A percentile compares a stretch with the other conserved stretches of the same genome.
These are phyloP conservation scores for Margaritispora aquatica DNA, from an alignment of 495 filamentous ascomycete genomes.

Conservation along the genomic window DNA sequence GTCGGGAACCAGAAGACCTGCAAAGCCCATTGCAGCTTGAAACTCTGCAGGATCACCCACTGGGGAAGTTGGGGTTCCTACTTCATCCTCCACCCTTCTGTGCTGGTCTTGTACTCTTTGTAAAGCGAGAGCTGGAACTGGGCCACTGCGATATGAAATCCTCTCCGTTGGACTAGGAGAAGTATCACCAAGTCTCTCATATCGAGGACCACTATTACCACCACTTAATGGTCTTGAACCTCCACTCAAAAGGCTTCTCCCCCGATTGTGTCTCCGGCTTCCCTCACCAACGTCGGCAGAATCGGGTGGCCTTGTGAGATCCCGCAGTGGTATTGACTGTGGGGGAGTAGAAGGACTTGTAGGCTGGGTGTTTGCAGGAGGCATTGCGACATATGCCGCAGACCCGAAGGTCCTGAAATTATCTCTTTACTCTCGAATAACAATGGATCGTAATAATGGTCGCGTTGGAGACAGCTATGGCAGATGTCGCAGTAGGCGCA, in stretches of 20 bases:
- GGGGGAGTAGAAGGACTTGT: constrained; percentile 33
- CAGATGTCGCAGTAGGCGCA: constrained; percentile 4
- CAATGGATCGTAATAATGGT: neutral
- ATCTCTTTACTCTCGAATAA: constrained; percentile 5
- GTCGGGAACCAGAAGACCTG: constrained; percentile 27
- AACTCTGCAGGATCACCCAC: constrained; percentile 26
- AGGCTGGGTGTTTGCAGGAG: constrained; percentile 13
- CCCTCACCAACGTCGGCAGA: constrained; percentile 28
- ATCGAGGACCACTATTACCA: constrained; percentile 20
- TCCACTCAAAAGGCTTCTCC: constrained; percentile 27
- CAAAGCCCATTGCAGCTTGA: constrained; percentile 25
- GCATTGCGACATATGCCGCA: constrained; percentile 20
- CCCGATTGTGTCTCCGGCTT: constrained; percentile 25
- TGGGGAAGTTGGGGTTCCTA: constrained; percentile 17
- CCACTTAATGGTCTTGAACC: constrained; percentile 28
- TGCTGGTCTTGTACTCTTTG: neutral
- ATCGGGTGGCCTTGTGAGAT: constrained; percentile 60
- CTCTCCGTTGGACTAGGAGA: constrained; percentile 19
- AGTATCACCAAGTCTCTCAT: constrained; percentile 22
- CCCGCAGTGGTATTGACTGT: constrained; percentile 78
- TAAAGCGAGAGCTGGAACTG: constrained; percentile 1
- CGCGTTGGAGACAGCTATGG: neutral
- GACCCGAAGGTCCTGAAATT: constrained; percentile 13
- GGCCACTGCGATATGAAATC: neutral
- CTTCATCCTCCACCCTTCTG: constrained; percentile 12